Evolutionary conservation across 495 filamentous ascomycete species (phyloP), one percentile per base, ranked within the genome.

Genomic region (Xylaria venustula): DNA sequence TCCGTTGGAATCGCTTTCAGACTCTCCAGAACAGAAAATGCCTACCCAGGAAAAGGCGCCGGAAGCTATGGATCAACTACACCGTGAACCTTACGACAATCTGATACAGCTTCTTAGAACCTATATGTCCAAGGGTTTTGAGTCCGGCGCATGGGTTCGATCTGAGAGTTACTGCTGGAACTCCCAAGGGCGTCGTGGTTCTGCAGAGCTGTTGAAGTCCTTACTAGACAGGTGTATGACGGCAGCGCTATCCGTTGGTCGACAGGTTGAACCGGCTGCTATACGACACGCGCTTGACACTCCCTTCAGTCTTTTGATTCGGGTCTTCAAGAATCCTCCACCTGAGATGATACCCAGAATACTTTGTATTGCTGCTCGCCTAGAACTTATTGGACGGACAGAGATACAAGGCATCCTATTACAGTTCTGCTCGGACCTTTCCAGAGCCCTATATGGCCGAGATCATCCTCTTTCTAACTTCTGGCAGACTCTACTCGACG

Each of bases 261-360:
- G 69, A 26, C 67, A 69, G 19, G 69, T 66, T 25, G 67, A 71
- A 22, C 63, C 69, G 9, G 52, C 44, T 22, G 58, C 56, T 17
- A 42, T 69, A 48, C 58, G 60, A 15, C 60, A 55, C 8, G 60
- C 63, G 1, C 67, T 71, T 11, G 69, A 71, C 34, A 26, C 58
- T 22, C 64, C 69, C 11, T 67, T 71, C 58, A 57, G 67, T 20
- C 64, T 71, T 53, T 54, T 71, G 25, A 64, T 66, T n/a, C 62
- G 67, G 50, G 63, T 69, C 17, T 71, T 71, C 50, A 69, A 54
- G 12, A 69, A 71, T 23, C 69, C 69, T 28, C 69, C 69, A 5
- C 69, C 69, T 14, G 60, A 67, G 2, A 46, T 67, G 30, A 61
- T 71, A 58, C 60, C 69, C 9, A 67, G 64, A 41, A n/a, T 71